Evolutionary conservation across 1,284 basidiomycete species (phyloP).

Genomic region (Ceratobasidium sp.): DNA sequence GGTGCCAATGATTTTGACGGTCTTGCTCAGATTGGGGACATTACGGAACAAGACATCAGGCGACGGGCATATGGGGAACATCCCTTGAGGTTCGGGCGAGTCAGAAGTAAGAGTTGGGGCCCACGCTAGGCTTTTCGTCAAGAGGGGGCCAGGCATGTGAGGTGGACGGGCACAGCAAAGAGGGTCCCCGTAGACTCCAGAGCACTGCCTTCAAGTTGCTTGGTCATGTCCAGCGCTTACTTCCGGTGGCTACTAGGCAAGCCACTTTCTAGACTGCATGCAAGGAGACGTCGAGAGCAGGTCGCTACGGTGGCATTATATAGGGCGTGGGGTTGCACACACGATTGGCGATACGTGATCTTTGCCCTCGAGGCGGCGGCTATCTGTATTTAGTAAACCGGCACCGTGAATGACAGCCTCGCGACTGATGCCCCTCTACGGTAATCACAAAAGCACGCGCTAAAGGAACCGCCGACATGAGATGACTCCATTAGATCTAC

Average conservation of each 20-base stretch:
- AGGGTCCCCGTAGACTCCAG: no score
- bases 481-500: background rate
- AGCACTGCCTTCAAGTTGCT: constrained; percentile 4
- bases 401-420: background rate
- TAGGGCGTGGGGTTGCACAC: no score
- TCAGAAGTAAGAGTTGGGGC: constrained; percentile 6
- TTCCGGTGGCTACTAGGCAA: constrained; percentile 3
- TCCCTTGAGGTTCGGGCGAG: constrained; percentile 18
- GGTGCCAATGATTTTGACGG: constrained; percentile 23
- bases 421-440: background rate
- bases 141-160: background rate
- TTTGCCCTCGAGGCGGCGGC: background rate
- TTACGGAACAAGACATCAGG: constrained; percentile 28
- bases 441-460: background rate
- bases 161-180: constrained; percentile 19
- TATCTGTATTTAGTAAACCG: background rate
- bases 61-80: background rate
- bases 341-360: background rate
- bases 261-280: background rate
- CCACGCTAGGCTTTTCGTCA: constrained; percentile 11
- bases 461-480: background rate
- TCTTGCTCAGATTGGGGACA: constrained; percentile 19
- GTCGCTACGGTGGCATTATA: background rate
- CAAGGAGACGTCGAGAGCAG: background rate
- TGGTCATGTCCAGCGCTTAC: constrained; percentile 7